Evolutionary conservation across 306 rosid genomes (phyloP).

Genomic region (Lathyrus sativus): DNA sequence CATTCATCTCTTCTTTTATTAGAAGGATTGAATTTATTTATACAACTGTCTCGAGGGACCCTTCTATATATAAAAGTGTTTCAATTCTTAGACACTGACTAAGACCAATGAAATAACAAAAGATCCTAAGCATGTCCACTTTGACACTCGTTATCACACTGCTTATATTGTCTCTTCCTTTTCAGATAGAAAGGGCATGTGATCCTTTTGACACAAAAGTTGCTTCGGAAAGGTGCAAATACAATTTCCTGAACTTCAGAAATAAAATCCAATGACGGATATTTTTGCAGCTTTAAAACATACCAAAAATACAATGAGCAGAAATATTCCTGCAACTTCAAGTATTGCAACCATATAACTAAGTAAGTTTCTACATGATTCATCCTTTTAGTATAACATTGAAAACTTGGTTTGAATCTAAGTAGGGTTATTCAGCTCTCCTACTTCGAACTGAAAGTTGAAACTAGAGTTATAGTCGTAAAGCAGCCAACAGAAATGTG

Average conservation of each 20-base stretch:
- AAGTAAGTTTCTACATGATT: not conserved
- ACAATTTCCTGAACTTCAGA: not conserved
- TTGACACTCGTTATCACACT: not conserved
- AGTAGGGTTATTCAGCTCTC: too few species aligned
- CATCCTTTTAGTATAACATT: not conserved
- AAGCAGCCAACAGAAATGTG: too few species aligned
- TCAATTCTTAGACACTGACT: not conserved
- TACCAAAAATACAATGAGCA: not conserved
- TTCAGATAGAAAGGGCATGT: not conserved
- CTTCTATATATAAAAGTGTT: constrained; percentile 8
- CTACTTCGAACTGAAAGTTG: too few species aligned
- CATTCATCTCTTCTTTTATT: not conserved
- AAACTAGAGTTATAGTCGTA: too few species aligned
- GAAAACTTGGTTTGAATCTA: not conserved
- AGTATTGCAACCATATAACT: not conserved
- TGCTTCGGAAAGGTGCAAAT: not conserved
- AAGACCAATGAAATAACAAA: constrained; percentile 6
- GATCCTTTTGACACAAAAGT: not conserved
- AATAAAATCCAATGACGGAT: not conserved
- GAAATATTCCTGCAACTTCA: not conserved
- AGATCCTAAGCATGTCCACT: not conserved
- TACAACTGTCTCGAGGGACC: not conserved
- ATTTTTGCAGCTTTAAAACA: not conserved
- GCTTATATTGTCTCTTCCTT: not conserved
- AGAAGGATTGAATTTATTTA: not conserved